Evolutionary conservation across 164 flowering plant species (phyloP), one percentile per base, ranked within the genome.

Genomic region (Tinospora cordifolia): DNA sequence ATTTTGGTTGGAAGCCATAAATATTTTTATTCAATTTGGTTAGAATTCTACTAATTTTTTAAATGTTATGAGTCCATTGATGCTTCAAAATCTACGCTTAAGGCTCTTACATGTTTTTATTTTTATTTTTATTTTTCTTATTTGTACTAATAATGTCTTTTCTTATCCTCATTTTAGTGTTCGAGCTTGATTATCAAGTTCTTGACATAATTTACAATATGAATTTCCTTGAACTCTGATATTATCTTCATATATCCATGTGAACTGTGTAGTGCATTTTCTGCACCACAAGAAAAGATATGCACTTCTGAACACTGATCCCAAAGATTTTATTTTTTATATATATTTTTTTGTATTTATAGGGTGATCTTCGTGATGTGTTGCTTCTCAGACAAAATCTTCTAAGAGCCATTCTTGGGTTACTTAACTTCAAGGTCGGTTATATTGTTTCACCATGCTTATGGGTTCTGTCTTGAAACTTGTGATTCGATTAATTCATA

Each of bases 341-440:
- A n/a, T n/a, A n/a, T n/a, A n/a, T 41, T 72, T 64, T 4, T 1
- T 22, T 51, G 59, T 8, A n/a, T 25, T 6, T 34, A 0, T 78
- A 94, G 99, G 96, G 90, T 76, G 91, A 88, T 69, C 72, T 85
- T 58, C 88, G 84, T 60, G 96, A 90, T 64, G 74, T 79, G 79
- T 82, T 90, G 69, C 77, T 82, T 79, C 85, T 88, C 19, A 83
- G 98, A 71, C 86, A 84, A 74, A 83, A 78, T 73, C 86, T 92
- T 6, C 71, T 92, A 63, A 84, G 85, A 78, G 81, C 87, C 68
- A 78, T 84, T 72, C 70, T 85, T 64, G 75, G 84, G 66, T 74
- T 80, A 44, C 73, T 87, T 36, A 76, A 69, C 71, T 72, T 72
- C 76, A 84, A 88, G 97, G 98, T 92, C 62, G 62, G 69, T 26